These are phyloP conservation scores for Geranium rotundifolium DNA, from an alignment of 345 rosid species.

Conservation along the genomic window DNA sequence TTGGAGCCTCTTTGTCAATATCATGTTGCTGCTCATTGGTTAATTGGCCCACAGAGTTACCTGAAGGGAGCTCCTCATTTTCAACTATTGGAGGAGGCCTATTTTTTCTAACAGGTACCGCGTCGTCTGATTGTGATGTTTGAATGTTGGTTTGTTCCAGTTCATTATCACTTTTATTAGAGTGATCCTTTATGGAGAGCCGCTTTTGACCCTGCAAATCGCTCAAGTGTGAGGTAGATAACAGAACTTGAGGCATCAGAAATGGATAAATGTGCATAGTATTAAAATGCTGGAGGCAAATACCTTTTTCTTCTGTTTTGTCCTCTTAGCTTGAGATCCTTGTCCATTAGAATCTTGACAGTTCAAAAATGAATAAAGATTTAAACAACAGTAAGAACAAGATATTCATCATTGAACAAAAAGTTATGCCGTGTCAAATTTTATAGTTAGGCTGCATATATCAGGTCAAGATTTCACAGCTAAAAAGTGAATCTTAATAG, in stretches of 20 bases:
- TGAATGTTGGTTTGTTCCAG: conserved; percentile 23
- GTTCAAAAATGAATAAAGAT: conserved; percentile 3
- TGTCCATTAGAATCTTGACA: conserved; percentile 51
- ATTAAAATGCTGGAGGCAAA: background rate
- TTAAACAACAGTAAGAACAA: no score
- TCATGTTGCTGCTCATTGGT: conserved; percentile 18
- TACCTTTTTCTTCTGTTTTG: conserved; percentile 61
- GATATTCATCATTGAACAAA: no score
- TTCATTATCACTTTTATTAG: conserved; percentile 20
- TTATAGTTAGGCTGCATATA: no score
- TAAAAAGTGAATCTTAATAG: no score
- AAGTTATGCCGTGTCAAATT: background rate
- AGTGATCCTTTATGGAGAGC: conserved; percentile 28
- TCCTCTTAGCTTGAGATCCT: conserved; percentile 59
- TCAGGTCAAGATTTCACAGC: no score
- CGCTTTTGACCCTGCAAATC: conserved; percentile 44
- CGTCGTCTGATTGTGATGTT: conserved; percentile 29
- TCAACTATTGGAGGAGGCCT: conserved; percentile 18
- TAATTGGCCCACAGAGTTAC: conserved; percentile 13
- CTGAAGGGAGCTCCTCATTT: conserved; percentile 29
- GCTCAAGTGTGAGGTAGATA: background rate
- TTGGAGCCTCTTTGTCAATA: conserved; percentile 24
- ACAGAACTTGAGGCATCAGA: background rate
- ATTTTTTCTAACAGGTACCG: conserved; percentile 28
- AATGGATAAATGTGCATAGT: background rate